Evolutionary conservation across 2,329 filamentous ascomycete species (phyloP).

Genomic region (Colletotrichum eleusines): DNA sequence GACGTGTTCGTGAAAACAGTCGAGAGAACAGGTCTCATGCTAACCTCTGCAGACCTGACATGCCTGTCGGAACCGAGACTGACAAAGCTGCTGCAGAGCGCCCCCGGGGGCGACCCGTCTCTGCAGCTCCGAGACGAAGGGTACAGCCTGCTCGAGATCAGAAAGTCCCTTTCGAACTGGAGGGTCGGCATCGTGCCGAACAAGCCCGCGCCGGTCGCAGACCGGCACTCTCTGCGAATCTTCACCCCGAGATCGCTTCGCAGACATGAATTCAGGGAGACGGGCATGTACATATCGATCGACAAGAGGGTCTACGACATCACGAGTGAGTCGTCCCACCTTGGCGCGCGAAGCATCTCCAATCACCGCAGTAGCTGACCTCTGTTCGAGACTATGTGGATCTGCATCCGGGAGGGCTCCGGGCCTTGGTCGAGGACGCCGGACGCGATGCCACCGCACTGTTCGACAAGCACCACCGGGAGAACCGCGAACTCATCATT

Average conservation of each 20-base stretch:
- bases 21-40: too few relatives aligned
- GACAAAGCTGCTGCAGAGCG: neutral
- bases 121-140: neutral
- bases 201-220: neutral
- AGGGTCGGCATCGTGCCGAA: conserved; percentile 18
- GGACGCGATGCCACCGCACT: conserved; percentile 35
- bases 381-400: conserved; percentile 32
- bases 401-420: conserved; percentile 37
- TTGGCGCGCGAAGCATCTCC: accelerated
- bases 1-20: neutral
- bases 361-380: neutral
- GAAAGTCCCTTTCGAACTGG: neutral
- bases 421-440: conserved; percentile 11
- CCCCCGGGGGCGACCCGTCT: conserved; percentile 29
- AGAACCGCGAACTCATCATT: conserved; percentile 13
- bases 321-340: conserved; percentile 15
- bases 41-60: neutral
- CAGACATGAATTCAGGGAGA: conserved; percentile 24
- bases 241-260: conserved; percentile 10
- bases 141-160: neutral
- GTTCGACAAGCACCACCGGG: conserved; percentile 23
- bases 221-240: neutral
- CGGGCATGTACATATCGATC: conserved; percentile 29
- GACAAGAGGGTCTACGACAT: conserved; percentile 40
- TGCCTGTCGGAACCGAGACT: conserved; percentile 8